Percentiles rank a stretch among this genome's conserved stretches.
phyloP scores from a whole-genome alignment of 148 eudicot species.

The Spergularia bocconei region DNA sequence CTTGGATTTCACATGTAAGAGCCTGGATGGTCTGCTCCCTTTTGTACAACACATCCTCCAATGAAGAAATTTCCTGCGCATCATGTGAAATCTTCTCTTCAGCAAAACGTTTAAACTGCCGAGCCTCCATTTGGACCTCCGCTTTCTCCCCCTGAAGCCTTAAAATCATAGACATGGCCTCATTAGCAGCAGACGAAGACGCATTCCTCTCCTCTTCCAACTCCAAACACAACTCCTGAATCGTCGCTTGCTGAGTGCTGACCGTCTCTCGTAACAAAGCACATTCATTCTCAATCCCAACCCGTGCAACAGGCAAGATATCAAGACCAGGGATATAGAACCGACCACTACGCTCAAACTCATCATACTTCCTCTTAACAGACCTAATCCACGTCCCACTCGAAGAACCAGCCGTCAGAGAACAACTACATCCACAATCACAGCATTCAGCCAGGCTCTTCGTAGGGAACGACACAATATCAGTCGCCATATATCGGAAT shows the following conservation, averaged over 20 bases:
- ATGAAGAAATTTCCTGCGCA: slow-evolving; percentile 51
- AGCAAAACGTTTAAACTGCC: slow-evolving; percentile 79
- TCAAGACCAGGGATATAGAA: slow-evolving; percentile 60
- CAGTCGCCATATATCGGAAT: slow-evolving; percentile 45
- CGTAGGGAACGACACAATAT: slow-evolving; percentile 37
- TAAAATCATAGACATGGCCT: slow-evolving; percentile 99
- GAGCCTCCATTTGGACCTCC: slow-evolving; percentile 74
- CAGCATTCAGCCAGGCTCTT: slow-evolving; percentile 55
- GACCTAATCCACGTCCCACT: slow-evolving; percentile 59
- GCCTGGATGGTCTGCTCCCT: slow-evolving; percentile 71
- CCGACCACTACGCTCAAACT: slow-evolving; percentile 42
- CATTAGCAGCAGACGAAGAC: slow-evolving; percentile 84
- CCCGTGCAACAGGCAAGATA: slow-evolving; percentile 57
- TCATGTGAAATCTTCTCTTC: slow-evolving; percentile 91
- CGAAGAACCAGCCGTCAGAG: slow-evolving; percentile 38
- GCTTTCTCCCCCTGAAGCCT: slow-evolving; percentile 95
- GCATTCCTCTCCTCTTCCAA: slow-evolving; percentile 97
- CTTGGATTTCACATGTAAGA: slow-evolving; percentile 73
- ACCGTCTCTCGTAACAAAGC: slow-evolving; percentile 70
- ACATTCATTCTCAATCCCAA: slow-evolving; percentile 77
- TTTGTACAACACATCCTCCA: slow-evolving; percentile 82
- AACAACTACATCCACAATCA: slow-evolving; percentile 72
- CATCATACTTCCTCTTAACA: slow-evolving; percentile 72
- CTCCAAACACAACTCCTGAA: slow-evolving; percentile 66
- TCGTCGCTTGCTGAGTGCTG: slow-evolving; percentile 60